phyloP scores from a whole-genome alignment of 495 filamentous ascomycete species.

The Tuber borchii region DNA sequence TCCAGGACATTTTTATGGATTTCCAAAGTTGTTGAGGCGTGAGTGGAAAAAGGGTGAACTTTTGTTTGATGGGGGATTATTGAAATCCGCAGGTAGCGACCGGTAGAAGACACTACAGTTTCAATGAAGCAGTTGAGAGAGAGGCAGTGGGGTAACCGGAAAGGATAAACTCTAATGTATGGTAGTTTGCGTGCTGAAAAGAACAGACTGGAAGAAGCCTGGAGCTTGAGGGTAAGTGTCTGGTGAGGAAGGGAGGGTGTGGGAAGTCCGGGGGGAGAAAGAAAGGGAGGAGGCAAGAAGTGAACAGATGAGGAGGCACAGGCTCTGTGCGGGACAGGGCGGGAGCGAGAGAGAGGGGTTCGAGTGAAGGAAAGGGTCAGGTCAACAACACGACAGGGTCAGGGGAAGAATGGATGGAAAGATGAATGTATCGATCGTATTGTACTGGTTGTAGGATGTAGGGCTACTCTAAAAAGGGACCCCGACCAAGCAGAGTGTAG shows the following conservation, averaged over 20 bases:
- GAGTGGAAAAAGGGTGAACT: conserved; percentile 13
- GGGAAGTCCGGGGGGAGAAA: background rate
- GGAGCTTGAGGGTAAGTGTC: conserved; percentile 14
- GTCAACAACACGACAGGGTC: conserved; percentile 3
- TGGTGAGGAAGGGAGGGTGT: conserved; percentile 3
- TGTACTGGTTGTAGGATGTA: background rate
- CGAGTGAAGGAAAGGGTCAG: conserved; percentile 3
- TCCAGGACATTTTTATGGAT: conserved; percentile 41
- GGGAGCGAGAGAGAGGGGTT: conserved; percentile 21
- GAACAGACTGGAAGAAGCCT: background rate
- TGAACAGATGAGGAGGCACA: conserved; percentile 22
- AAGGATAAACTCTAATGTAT: background rate
- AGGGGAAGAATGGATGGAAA: conserved; percentile 7
- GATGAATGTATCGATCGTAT: background rate
- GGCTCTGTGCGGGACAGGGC: conserved; percentile 13
- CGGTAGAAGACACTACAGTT: background rate
- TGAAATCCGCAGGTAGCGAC: background rate
- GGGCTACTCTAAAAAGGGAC: background rate
- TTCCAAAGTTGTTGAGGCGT: conserved; percentile 15
- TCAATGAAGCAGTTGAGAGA: background rate
- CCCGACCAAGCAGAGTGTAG: conserved; percentile 1
- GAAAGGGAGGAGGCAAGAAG: conserved; percentile 9
- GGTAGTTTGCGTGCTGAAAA: background rate
- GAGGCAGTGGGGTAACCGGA: background rate
- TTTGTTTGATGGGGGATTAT: conserved; percentile 9